Base-by-base conservation (phyloP, 2,329 filamentous ascomycete species). In the Trichoderma atroviride region DNA sequence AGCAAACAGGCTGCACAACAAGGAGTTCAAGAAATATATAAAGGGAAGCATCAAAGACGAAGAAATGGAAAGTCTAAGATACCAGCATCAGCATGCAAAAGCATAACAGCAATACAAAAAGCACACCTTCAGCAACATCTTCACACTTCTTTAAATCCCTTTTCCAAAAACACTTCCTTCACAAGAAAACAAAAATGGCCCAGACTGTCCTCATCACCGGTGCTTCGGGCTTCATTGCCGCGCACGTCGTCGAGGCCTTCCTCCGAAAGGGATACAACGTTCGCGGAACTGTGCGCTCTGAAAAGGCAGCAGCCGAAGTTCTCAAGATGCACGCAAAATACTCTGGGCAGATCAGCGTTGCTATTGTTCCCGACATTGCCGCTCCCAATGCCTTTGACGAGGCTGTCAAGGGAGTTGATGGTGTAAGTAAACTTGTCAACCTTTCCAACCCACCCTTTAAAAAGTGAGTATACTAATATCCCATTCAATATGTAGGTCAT, bases 381-480 rank as follows among this genome's bases (percentile, higher is more conserved):
- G 50, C 33, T 22, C 16, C 47, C 47, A 40, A 56, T 31, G 61
- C 61, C 0, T 64, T 64, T 16, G 33, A 56, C 33, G 33, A 64
- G 33, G 61, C 61, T 1, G 33, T 64, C 24, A 64, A 56, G 35
- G 61, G 61, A 11, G 61, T 64, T 14, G 19, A 56, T 19, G 61
- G 61, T 14, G 61, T 56, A 31, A 64, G 50, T 53, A 29, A 5
- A 53, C 31, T 37, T 24, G 1, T 14, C 16, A 9, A 14, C 14
- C 1, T 0, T n/a, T 14, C 10, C 11, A 3, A 35, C 1, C 4
- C 16, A 1, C 1, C 0, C 3, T 0, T 22, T 22, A 10, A 1
- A 52, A 5, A 14, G 22, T 2, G 16, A 43, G 1, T 33, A 3
- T 10, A 16, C n/a, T 58, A 58, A 58, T 24, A 58, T 37, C 29